Base-by-base conservation (phyloP, 1,284 basidiomycete genomes). In the Microbotryum intermedium region DNA sequence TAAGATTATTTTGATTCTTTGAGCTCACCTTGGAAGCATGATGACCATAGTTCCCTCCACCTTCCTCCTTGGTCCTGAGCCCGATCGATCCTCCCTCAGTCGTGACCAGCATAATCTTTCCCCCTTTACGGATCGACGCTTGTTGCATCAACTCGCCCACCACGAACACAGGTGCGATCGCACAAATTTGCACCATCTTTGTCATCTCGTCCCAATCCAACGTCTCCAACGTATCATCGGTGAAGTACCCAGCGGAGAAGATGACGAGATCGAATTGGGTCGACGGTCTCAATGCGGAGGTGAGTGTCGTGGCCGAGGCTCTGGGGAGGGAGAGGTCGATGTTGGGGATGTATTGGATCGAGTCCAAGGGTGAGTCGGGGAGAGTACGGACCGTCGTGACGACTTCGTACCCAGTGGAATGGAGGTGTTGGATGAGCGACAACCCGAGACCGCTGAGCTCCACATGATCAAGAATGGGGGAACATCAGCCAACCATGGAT, bases 21-120 rank as follows among this genome's bases (percentile, higher is more conserved):
- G 20, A 23, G 26, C 26, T 23, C 46, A 48, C 46, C 46, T 48
- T 52, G 16, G 23, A 43, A 43, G 25, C 79, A 63, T 80, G 79
- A 67, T 80, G 79, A 9, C 76, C 79, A 62, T 76, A 80, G 68
- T 77, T 79, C 13, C 78, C 77, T 6, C 78, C 79, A 28, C 79
- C 78, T 70, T 80, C 79, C 54, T 74, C 75, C 62, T 72, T 70
- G 0, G 78, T 79, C 7, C 79, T 72, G 7, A 80, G 71, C 18
- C 69, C 69, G 58, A 80, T 76, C 3, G 77, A 78, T 0, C 78
- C 79, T 5, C 75, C 78, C 72, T 80, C 79, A 4, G 77, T 78
- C 1, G 78, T 78, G 42, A 80, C 73, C 5, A 80, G 68, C 42
- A 78, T 69, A 58, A 79, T 68, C 60, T 78, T 79, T 1, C 76